phyloP scores from a whole-genome alignment of 2,329 filamentous ascomycete genomes.

The Paraconiothyrium sp. region DNA sequence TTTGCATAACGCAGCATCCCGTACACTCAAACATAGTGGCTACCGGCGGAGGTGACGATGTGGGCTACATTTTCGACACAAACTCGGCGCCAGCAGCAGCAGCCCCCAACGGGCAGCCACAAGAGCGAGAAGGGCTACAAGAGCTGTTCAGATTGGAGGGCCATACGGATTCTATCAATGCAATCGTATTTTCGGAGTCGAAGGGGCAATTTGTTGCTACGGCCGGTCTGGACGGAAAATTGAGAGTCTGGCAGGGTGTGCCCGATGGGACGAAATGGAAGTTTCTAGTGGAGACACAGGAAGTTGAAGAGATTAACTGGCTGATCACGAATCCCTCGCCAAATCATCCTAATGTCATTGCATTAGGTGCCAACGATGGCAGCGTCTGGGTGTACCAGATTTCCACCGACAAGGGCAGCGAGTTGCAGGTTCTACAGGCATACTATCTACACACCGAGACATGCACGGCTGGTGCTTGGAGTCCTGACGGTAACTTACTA shows the following conservation, averaged over 20 bases:
- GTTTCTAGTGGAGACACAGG: conserved; percentile 80
- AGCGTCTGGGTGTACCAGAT: conserved; percentile 97
- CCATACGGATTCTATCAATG: conserved; percentile 90
- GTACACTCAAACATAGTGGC: conserved; percentile 79
- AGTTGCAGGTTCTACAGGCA: conserved; percentile 84
- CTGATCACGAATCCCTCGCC: conserved; percentile 76
- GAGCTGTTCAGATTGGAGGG: conserved; percentile 82
- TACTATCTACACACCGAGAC: conserved; percentile 90
- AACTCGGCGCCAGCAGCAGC: conserved; percentile 71
- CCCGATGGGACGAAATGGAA: conserved; percentile 65
- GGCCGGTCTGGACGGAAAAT: conserved; percentile 84
- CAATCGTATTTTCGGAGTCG: conserved; percentile 83
- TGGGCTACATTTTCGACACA: conserved; percentile 86
- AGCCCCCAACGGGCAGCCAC: conserved; percentile 60
- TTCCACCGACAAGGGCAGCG: conserved; percentile 66
- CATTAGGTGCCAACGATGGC: conserved; percentile 88
- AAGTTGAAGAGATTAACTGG: conserved; percentile 97
- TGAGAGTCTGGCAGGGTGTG: conserved; percentile 73
- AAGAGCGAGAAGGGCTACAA: conserved; percentile 67
- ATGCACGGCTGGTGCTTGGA: conserved; percentile 92
- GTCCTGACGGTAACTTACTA: conserved; percentile 83
- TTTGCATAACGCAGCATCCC: conserved; percentile 94
- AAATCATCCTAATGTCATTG: conserved; percentile 79
- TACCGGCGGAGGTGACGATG: conserved; percentile 87
- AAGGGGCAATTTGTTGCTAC: conserved; percentile 85